Base-by-base conservation (phyloP, 176 grass and related monocot genomes). In the Phoenix dactylifera region DNA sequence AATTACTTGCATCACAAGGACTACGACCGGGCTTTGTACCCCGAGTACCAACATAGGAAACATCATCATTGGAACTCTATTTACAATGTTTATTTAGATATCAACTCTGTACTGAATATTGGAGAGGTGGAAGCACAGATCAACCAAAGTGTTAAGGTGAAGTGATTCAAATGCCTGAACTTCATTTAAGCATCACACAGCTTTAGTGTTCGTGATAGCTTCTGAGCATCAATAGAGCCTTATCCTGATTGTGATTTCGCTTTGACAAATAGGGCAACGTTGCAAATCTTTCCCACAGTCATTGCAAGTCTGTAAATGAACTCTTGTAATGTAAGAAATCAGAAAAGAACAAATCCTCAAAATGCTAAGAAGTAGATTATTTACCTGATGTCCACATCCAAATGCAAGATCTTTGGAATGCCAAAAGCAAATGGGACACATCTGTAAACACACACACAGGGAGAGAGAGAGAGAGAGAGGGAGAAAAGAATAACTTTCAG, bases 301-400 rank as follows among this genome's bases (percentile, higher is more conserved):
- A 15, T 76, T 71, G 74, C 93, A 97, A 67, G 93, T 97, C 93
- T 97, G 80, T 49, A 72, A 72, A 64, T 19, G 60, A 75, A 48
- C 59, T 25, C 48, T 72, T 44, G 35, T 44, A 12, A 44, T 44
- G 35, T 14, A 44, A 44, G 7, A 14, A 44, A 44, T 2, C 6
- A 12, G 2, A 44, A 44, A 44, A 44, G 35, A 44, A 44, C 7
- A 12, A 44, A 44, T 44, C 35, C 35, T 44, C 35, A 44, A 44
- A 44, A 44, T 44, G 35, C 35, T 44, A 44, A 44, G 26, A 28
- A 5, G 10, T 14, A 68, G 4, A 44, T 62, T 72, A 70, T 19
- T 48, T 49, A 97, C 93, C 87, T 92, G 93, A 72, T 97, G 93
- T 53, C 93, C 93, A 59, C 93, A 97, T 72, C 93, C 93, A 76